Base-by-base conservation (phyloP, 441 rosid species). In the Brassica balearica region DNA sequence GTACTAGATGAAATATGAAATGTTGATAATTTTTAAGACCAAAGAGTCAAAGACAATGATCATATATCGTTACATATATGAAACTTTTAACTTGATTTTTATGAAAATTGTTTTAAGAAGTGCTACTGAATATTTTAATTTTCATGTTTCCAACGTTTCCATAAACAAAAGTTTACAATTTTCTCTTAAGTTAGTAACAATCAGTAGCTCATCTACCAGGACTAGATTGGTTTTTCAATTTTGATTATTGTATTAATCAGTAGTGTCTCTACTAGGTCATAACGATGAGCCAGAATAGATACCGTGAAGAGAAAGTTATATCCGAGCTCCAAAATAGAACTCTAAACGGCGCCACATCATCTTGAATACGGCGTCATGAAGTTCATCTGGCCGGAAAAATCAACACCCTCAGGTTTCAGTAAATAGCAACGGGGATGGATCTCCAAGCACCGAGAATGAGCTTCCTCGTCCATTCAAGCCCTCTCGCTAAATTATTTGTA, bases 261-360 rank as follows among this genome's bases (percentile, higher is more conserved):
- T 46, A 46, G 55, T 12, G 55, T 46, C 55, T 46, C 15, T 46
- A 1, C 53, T 46, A 46, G 15, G 14, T 46, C 53, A 12, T 46
- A 9, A 43, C 2, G 51, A 19, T 19, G 19, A 19, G 19, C 19
- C 19, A 19, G 19, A 19, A 19, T 19, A 19, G 19, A 19, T 19
- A 19, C 19, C 19, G 19, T 19, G 19, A 19, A 1, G 19, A 19
- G 19, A 1, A 19, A 19, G 19, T 51, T 73, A 64, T 85, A 85
- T 5, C 87, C 85, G 48, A 66, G 67, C 4, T 78, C 10, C 15
- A 85, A 78, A 4, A 82, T 2, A 11, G 41, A 48, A 81, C 25
- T 74, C 74, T 43, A 78, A 69, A 61, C 81, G 43, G 14, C 73
- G 72, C 84, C 87, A 85, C 85, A 82, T 75, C 85, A 85, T 82